Evolutionary conservation across 768 basidiomycete genomes (phyloP), one percentile per base, ranked within the genome.

Genomic region (Piloderma croceum): DNA sequence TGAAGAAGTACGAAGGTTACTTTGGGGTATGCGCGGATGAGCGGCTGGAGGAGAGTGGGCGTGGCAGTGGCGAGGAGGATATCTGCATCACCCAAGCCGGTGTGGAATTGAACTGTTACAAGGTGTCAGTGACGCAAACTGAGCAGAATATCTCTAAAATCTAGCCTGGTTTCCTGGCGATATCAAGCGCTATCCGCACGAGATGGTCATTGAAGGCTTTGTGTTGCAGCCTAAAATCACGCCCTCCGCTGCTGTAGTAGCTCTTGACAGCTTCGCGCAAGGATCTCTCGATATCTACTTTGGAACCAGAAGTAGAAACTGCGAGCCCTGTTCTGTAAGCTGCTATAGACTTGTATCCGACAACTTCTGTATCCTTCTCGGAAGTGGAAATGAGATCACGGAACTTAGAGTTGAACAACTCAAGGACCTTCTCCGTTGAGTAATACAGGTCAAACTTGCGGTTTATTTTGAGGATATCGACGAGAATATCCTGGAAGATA

Each of bases 41-140:
- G 56, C 3, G 77, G 67, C 52, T 89, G 85, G 53, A 90, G 60
- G 36, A 76, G 71, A 7, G 83, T 66, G 2, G 87, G 84, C 3
- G 79, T 80, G 1, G 81, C 69, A 6, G 64, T 68, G 15, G 63
- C 49, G 24, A 88, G 62, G 19, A 60, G 69, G 36, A 90, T 74
- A 39, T 89, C 83, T 42, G 72, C 76, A 49, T 90, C 86, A 5
- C 87, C 87, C 2, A 89, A 68, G 23, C 87, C 87, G 6, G 83
- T 88, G 51, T 90, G 87, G 57, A 89, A 89, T 64, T 90, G 86
- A 17, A 90, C 87, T 89, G 38, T 12, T n/a, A n/a, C 27, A 22
- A 31, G 27, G 11, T 17, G 36, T 31, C 35, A 36, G 12, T 17
- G 32, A 13, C 23, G 33, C 35, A 13, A 38, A 24, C 29, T 21